Percentiles rank a stretch among this genome's conserved stretches.
Evolutionary conservation across 495 filamentous ascomycete genomes (phyloP).

Genomic region (Podospora bellae-mahoneyi): DNA sequence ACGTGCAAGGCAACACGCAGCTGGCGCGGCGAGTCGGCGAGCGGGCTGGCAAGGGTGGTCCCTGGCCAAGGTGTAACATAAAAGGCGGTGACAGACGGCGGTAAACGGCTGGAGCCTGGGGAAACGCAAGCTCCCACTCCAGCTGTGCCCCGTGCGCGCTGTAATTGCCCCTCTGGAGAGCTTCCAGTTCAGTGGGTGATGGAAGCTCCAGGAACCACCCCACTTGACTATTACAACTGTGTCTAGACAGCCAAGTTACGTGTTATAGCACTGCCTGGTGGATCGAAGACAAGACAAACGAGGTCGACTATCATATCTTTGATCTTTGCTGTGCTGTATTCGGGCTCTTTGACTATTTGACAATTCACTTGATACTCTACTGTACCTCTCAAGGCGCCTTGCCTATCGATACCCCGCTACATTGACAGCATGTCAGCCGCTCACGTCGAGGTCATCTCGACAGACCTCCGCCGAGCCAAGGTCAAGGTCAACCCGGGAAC

Average conservation of each 20-base stretch:
- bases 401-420: not conserved
- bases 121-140: constrained; percentile 13
- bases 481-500: constrained; percentile 80
- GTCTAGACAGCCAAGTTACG: not conserved
- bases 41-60: constrained; percentile 17
- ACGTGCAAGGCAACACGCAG: constrained; percentile 42
- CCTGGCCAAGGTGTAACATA: constrained; percentile 9
- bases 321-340: not conserved
- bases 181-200: constrained; percentile 11
- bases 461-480: constrained; percentile 65
- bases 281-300: not conserved
- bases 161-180: constrained; percentile 22
- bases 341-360: not conserved
- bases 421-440: constrained; percentile 61
- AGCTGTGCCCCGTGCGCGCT: constrained; percentile 4
- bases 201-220: constrained; percentile 21
- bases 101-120: constrained; percentile 15
- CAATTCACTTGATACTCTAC: not conserved
- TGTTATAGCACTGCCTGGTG: not conserved
- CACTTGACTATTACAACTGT: constrained; percentile 3
- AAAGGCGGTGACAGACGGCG: constrained; percentile 28
- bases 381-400: not conserved
- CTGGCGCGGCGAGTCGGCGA: constrained; percentile 35
- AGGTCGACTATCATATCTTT: not conserved
- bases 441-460: constrained; percentile 82